Evolutionary conservation across 768 basidiomycete genomes (phyloP), one percentile per base, ranked within the genome.

Genomic region (Kondoa subrosea): DNA sequence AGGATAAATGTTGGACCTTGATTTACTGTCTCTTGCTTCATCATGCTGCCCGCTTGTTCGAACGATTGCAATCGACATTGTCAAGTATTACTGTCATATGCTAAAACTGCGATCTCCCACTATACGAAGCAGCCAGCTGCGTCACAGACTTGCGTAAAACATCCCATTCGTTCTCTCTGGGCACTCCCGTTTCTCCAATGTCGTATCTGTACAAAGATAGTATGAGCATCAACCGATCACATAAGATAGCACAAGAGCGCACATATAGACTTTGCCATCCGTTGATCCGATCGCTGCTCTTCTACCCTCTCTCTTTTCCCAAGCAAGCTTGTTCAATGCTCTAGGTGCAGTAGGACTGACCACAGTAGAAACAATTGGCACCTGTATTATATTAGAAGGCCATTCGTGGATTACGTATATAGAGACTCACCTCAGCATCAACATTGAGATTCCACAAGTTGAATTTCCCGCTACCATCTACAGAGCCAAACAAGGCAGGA

Each of bases 381-480:
- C 91, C 93, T 97, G 72, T 4, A 4, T 15, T 25, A n/a, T 59
- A 25, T 16, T 3, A 31, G 2, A n/a, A 34, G 16, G 32, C 0
- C 15, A n/a, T 31, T 29, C 56, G 2, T 63, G 32, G 2, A 14
- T 1, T 3, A 66, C 29, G 29, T 8, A 16, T 15, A n/a, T n/a
- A 64, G 58, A 30, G 15, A 80, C 85, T 68, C 75, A 91, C 93
- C 84, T 99, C 95, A 2, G 89, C 90, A 72, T 97, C 93, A n/a
- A 81, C 79, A 76, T 97, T 99, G 75, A 99, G 77, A 77, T 99
- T 97, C 95, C 95, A 99, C 50, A 99, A 75, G 74, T 96, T 90
- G 77, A 99, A 96, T 77, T 87, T 88, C 29, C 92, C 95, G 1
- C 88, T 87, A 1, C 95, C 95, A 75, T 97, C 91, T 1, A 89